phyloP scores from a whole-genome alignment of 2,329 filamentous ascomycete species.

The Aspergillus luchuensis region DNA sequence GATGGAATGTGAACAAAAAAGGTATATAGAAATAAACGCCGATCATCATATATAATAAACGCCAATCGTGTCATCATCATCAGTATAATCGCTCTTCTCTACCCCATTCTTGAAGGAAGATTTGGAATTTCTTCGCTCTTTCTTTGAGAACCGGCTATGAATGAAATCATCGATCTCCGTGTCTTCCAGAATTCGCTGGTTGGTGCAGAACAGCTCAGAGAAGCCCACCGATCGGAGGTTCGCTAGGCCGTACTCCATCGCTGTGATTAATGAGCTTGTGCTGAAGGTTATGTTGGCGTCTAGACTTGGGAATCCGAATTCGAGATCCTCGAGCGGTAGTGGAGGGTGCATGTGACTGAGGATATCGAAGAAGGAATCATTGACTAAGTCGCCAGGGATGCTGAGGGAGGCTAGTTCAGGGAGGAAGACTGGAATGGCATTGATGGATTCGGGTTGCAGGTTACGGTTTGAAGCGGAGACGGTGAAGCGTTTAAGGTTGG shows the following conservation, averaged over 20 bases:
- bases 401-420: constrained; percentile 32
- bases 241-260: constrained; percentile 25
- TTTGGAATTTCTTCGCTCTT: background rate
- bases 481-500: constrained; percentile 28
- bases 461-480: constrained; percentile 28
- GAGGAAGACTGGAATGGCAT: constrained; percentile 28
- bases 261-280: constrained; percentile 23
- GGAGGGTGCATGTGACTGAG: constrained; percentile 19
- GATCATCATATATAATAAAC: constrained; percentile 25
- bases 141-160: constrained; percentile 18
- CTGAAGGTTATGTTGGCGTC: constrained; percentile 24
- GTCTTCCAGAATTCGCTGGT: constrained; percentile 24
- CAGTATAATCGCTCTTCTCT: constrained; percentile 2
- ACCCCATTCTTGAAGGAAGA: background rate
- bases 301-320: constrained; percentile 27
- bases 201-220: constrained; percentile 27
- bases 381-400: constrained; percentile 34
- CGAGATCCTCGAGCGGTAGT: constrained; percentile 31
- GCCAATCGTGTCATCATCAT: constrained; percentile 3
- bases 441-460: constrained; percentile 30
- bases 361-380: constrained; percentile 31
- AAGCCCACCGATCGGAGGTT: constrained; percentile 33
- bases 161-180: constrained; percentile 33
- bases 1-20: background rate
- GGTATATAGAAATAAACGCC: background rate